These are phyloP conservation scores for Anisodus acutangulus DNA, from an alignment of 257 asterid genomes.

Conservation along the genomic window DNA sequence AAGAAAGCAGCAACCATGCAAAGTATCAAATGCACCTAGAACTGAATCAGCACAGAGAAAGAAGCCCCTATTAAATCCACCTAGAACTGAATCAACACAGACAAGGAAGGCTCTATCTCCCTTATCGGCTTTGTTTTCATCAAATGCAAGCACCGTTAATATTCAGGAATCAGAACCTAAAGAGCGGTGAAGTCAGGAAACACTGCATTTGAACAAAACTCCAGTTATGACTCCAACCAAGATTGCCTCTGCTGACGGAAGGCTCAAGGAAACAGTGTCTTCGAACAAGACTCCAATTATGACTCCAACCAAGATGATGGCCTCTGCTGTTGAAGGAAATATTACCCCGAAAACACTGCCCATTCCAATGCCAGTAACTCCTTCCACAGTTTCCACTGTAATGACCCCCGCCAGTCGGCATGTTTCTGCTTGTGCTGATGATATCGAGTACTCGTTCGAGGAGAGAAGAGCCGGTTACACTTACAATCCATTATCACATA, in stretches of 20 bases:
- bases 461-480: slow-evolving; percentile 72
- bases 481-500: slow-evolving; percentile 20
- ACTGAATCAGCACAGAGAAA: slow-evolving; percentile 39
- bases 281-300: slow-evolving; percentile 31
- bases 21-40: slow-evolving; percentile 38
- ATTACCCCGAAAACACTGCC: slow-evolving; percentile 46
- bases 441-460: slow-evolving; percentile 60
- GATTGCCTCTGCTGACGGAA: not conserved
- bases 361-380: slow-evolving; percentile 44
- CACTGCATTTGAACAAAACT: slow-evolving; percentile 29
- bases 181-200: slow-evolving; percentile 40
- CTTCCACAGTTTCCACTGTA: slow-evolving; percentile 39
- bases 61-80: slow-evolving; percentile 49
- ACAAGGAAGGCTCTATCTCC: slow-evolving; percentile 60
- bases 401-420: slow-evolving; percentile 45
- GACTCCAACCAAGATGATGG: slow-evolving; percentile 39
- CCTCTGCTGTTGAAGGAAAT: slow-evolving; percentile 31
- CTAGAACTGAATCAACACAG: slow-evolving; percentile 34
- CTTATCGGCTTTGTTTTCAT: slow-evolving; percentile 49
- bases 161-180: slow-evolving; percentile 43
- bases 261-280: slow-evolving; percentile 32
- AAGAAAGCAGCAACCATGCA: slow-evolving; percentile 33
- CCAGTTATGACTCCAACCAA: slow-evolving; percentile 39
- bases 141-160: slow-evolving; percentile 50
- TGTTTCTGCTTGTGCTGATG: slow-evolving; percentile 30